Evolutionary conservation across 345 rosid genomes (phyloP).

Genomic region (Boechera retrofracta): DNA sequence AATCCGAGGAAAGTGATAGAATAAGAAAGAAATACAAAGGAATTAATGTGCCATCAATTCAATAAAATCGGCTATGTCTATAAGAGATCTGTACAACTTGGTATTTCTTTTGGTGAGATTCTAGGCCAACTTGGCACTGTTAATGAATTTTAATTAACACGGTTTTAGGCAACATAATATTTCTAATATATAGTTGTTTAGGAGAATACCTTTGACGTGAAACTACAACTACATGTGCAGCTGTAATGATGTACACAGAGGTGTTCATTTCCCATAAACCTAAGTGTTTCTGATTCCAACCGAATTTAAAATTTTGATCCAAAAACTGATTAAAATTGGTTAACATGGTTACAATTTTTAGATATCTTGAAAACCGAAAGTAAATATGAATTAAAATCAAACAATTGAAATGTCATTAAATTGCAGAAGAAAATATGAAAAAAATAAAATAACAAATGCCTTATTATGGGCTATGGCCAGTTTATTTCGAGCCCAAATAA

Average conservation of each 20-base stretch:
- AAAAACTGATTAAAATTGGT: not conserved
- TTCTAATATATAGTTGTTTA: not conserved
- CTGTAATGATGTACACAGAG: not conserved
- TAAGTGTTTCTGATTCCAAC: not conserved
- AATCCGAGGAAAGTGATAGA: not conserved
- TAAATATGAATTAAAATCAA: not conserved
- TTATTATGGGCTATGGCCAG: not conserved
- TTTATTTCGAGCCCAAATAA: not conserved
- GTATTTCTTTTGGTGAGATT: constrained; percentile 23
- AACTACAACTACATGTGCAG: constrained; percentile 15
- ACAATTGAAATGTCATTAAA: not conserved
- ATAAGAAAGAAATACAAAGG: constrained; percentile 22
- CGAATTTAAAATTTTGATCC: not conserved
- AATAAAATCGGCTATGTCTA: constrained; percentile 20
- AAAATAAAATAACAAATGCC: not conserved
- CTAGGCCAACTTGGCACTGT: constrained; percentile 18
- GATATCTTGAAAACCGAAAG: not conserved
- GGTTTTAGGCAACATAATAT: constrained; percentile 4
- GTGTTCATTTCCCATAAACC: not conserved
- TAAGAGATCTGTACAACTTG: constrained; percentile 1
- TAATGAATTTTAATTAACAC: not conserved
- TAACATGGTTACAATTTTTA: not conserved
- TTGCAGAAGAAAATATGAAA: not conserved
- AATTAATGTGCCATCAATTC: constrained; percentile 16
- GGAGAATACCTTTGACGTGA: constrained; percentile 28